Conservation (phyloP, 2,329 filamentous ascomycete genomes). For the Nakataea oryzae region DNA sequence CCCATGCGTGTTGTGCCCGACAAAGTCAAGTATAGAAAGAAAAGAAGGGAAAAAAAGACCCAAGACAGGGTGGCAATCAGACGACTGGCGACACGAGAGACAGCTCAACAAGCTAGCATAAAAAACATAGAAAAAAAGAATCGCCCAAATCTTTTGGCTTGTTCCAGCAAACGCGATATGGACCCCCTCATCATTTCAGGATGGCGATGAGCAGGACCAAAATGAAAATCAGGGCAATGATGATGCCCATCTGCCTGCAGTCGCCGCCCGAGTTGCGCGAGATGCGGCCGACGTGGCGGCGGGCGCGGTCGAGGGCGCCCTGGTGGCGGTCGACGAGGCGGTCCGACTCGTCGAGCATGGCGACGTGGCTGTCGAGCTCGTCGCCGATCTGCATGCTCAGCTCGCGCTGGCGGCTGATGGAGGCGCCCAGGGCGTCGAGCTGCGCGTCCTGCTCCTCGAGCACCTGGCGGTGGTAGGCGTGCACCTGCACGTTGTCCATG, state of each 20-base stretch:
- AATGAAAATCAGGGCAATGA: conserved; percentile 73
- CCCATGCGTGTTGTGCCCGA: background rate
- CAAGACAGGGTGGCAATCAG: too few relatives aligned
- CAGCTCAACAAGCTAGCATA: too few relatives aligned
- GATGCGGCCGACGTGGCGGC: conserved; percentile 60
- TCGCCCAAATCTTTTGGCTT: too few relatives aligned
- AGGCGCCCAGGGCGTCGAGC: conserved; percentile 77
- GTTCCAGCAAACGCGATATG: too few relatives aligned
- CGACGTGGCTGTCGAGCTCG: conserved; percentile 84
- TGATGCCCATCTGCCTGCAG: conserved; percentile 77
- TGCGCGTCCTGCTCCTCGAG: conserved; percentile 88
- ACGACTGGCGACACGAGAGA: too few relatives aligned
- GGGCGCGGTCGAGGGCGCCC: conserved; percentile 63
- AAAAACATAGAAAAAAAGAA: background rate
- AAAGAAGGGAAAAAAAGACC: background rate
- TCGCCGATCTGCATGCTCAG: conserved; percentile 93
- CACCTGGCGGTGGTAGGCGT: conserved; percentile 71
- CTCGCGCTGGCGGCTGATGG: conserved; percentile 81
- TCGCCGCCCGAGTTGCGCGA: conserved; percentile 64
- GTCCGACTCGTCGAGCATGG: conserved; percentile 84
- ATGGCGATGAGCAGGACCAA: conserved; percentile 75
- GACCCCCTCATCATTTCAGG: conserved; percentile 45
- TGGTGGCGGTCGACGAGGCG: conserved; percentile 72
- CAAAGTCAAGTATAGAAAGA: background rate
- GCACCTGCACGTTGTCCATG: conserved; percentile 75